These are phyloP conservation scores for Oleoguttula mirabilis DNA, from an alignment of 495 filamentous ascomycete genomes.

Conservation along the genomic window DNA sequence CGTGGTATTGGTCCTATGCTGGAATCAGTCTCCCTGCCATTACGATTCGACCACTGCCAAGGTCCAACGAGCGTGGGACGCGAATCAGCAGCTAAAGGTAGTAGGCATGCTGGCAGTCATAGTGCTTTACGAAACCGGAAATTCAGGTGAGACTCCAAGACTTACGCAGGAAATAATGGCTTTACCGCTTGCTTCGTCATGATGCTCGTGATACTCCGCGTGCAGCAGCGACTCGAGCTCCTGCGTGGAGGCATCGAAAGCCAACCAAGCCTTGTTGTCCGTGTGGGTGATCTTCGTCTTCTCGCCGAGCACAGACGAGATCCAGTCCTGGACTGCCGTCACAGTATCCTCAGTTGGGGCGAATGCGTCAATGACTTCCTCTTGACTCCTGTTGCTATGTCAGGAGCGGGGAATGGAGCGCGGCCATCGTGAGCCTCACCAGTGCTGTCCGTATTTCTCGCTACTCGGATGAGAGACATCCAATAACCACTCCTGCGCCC, in stretches of 20 bases:
- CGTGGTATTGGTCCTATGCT: conserved; percentile 15
- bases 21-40: too few relatives aligned
- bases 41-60: too few relatives aligned
- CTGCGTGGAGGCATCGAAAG: conserved; percentile 15
- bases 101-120: too few relatives aligned
- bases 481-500: conserved; percentile 13
- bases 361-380: conserved; percentile 10
- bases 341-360: conserved; percentile 4
- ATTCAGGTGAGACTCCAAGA: too few relatives aligned
- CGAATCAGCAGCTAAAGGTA: too few relatives aligned
- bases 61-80: too few relatives aligned
- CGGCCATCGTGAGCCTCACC: not conserved
- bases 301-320: conserved; percentile 3
- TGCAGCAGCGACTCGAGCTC: conserved; percentile 14
- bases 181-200: conserved; percentile 8
- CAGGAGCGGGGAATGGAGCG: not conserved
- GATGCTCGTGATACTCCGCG: conserved; percentile 16
- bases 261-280: conserved; percentile 21
- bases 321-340: conserved; percentile 10
- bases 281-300: conserved; percentile 11
- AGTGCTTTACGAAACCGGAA: too few relatives aligned
- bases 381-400: not conserved
- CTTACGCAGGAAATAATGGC: conserved; percentile 7
- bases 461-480: conserved; percentile 16
- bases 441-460: conserved; percentile 16